Conservation (phyloP, 257 asterid genomes). For the Primulina tabacum region DNA sequence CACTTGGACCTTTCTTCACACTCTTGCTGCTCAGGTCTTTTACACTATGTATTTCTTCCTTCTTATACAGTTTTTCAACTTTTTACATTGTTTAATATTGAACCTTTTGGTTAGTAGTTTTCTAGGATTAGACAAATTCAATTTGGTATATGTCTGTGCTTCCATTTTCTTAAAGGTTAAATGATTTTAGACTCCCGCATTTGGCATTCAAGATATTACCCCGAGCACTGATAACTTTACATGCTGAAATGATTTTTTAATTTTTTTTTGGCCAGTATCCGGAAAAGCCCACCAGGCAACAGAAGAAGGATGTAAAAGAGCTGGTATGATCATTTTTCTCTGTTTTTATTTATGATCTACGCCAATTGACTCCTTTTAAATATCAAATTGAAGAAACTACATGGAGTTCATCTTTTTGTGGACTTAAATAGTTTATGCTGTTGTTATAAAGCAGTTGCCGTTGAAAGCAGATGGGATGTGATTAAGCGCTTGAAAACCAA, state of each 20-base stretch:
- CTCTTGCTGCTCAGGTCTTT: conserved; percentile 90
- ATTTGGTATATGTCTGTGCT: conserved; percentile 66
- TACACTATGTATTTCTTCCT: background rate
- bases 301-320: conserved; percentile 90
- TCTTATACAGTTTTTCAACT: background rate
- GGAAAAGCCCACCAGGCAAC: conserved; percentile 93
- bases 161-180: background rate
- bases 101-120: background rate
- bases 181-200: background rate
- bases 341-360: background rate
- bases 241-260: no score
- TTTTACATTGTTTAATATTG: no score
- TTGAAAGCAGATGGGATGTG: background rate
- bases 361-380: background rate
- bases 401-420: background rate
- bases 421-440: background rate
- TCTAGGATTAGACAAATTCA: conserved; percentile 2
- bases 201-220: no score
- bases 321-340: conserved; percentile 53
- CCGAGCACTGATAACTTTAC: no score
- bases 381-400: background rate
- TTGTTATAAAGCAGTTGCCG: background rate
- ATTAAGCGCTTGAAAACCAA: background rate
- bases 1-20: conserved; percentile 95
- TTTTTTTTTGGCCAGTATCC: conserved; percentile 62